Evolutionary conservation across 2,329 filamentous ascomycete genomes (phyloP), one percentile per base, ranked within the genome.

Genomic region (Aspergillus flavus): DNA sequence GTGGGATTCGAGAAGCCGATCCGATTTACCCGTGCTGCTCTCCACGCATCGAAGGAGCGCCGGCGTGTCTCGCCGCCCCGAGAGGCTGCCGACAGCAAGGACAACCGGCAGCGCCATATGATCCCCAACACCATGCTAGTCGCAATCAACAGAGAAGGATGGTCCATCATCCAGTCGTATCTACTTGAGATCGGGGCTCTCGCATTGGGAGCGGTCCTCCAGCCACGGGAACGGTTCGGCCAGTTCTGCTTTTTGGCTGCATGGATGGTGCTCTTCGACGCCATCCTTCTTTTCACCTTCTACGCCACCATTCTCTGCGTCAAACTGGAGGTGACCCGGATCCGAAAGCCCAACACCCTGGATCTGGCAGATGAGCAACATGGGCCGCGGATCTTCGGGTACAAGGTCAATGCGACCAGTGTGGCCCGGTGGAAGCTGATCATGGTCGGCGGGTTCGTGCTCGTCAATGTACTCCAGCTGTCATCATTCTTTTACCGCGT

Each of bases 201-300:
- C 16, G 26, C 55, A 14, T n/a, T 57, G 26, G 55, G 55, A 30
- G 55, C 55, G 6, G 23, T 26, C 9, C 28, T 26, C 16, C 21
- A 39, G 12, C 21, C 28, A 9, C 34, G 12, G 12, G 55, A 26
- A 2, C 23, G 55, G 11, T 39, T 46, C 26, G 21, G n/a, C 9
- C 34, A 57, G 12, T 57, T 57, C 39, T 57, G 55, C 55, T 57
- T 57, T n/a, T 19, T 57, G 3, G 55, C 55, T 12, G 55, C 55
- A 11, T 57, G 55, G 55, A 57, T 43, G 6, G 12, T 30, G 4
- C n/a, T 57, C 21, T 41, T 57, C 26, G 55, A 57, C n/a, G 23
- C 21, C n/a, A 19, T 26, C 5, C 55, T 57, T 30, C 36, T 57
- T 4, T 57, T 57, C 9, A 57, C 55, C 5, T 57, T 57, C 21